Conservation (phyloP, 2,329 filamentous ascomycete genomes). For the Aspergillus japonicus region DNA sequence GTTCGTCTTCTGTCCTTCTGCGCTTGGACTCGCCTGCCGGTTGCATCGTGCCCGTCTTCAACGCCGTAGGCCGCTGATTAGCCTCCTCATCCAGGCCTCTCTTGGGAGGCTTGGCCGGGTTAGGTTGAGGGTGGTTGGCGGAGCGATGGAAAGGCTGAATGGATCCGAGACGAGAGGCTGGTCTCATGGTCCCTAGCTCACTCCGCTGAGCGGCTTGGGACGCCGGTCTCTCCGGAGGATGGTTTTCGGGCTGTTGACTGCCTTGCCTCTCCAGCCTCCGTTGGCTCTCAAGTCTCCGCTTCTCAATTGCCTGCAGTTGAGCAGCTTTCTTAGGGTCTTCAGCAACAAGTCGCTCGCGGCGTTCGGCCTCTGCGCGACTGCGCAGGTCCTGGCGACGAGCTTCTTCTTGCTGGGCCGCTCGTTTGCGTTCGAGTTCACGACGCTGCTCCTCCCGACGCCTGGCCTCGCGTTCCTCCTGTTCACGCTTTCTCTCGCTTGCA, state of each 20-base stretch:
- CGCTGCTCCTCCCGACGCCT: constrained; percentile 80
- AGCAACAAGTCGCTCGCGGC: constrained; percentile 45
- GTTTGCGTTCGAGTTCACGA: constrained; percentile 74
- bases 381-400: constrained; percentile 61
- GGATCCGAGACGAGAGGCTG: constrained; percentile 48
- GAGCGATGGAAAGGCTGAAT: constrained; percentile 59
- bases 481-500: constrained; percentile 75
- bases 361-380: constrained; percentile 58
- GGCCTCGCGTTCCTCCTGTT: constrained; percentile 77
- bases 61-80: constrained; percentile 41
- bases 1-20: constrained; percentile 72
- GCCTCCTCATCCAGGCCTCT: constrained; percentile 66
- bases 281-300: constrained; percentile 49
- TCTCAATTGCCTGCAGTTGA: constrained; percentile 60
- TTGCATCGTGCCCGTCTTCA: constrained; percentile 49
- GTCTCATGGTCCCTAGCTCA: constrained; percentile 52
- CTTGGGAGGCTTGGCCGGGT: constrained; percentile 72
- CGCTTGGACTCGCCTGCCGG: constrained; percentile 75
- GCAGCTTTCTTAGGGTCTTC: constrained; percentile 66
- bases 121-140: constrained; percentile 61
- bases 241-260: constrained; percentile 41
- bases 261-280: constrained; percentile 48
- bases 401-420: constrained; percentile 61
- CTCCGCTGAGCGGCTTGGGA: constrained; percentile 38
- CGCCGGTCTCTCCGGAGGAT: constrained; percentile 32